A percentile compares a stretch with the other conserved stretches of the same genome.
Conservation (phyloP, 768 basidiomycete species). For the Trametes punicea region DNA sequence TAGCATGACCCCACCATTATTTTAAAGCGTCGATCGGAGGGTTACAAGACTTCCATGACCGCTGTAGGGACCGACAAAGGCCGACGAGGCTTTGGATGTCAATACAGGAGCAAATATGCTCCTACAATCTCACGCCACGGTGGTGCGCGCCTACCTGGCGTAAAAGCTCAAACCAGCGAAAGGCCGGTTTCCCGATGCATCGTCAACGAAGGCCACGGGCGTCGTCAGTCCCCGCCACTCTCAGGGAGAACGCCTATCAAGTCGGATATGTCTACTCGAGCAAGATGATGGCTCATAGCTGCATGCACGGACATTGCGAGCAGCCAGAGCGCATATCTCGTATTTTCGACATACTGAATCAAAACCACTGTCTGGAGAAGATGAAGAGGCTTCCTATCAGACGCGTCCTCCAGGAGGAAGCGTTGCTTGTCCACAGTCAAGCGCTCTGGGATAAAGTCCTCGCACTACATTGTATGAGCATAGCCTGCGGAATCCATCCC, state of each 20-base stretch:
- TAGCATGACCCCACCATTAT: no score
- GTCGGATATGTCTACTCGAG: conserved; percentile 87
- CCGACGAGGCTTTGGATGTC: no score
- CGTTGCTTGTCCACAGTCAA: conserved; percentile 83
- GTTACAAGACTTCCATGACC: no score
- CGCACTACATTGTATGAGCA: conserved; percentile 60
- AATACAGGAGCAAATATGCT: no score
- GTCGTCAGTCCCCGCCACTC: conserved; percentile 9
- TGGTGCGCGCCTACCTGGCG: no score
- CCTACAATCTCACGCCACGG: no score
- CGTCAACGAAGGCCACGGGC: not conserved
- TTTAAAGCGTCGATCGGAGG: no score
- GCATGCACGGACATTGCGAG: conserved; percentile 73
- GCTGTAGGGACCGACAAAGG: no score
- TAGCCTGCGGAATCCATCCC: conserved; percentile 1
- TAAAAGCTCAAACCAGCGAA: no score
- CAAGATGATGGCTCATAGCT: conserved; percentile 84
- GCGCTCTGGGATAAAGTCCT: conserved; percentile 91
- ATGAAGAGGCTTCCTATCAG: conserved; percentile 82
- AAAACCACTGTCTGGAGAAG: conserved; percentile 53
- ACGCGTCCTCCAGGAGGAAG: conserved; percentile 72
- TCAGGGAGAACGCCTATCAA: conserved; percentile 5
- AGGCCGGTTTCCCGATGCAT: no score
- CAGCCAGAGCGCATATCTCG: conserved; percentile 70
- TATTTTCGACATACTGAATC: conserved; percentile 67